Base-by-base conservation (phyloP, 2,329 filamentous ascomycete species). In the Aureobasidium sp. region DNA sequence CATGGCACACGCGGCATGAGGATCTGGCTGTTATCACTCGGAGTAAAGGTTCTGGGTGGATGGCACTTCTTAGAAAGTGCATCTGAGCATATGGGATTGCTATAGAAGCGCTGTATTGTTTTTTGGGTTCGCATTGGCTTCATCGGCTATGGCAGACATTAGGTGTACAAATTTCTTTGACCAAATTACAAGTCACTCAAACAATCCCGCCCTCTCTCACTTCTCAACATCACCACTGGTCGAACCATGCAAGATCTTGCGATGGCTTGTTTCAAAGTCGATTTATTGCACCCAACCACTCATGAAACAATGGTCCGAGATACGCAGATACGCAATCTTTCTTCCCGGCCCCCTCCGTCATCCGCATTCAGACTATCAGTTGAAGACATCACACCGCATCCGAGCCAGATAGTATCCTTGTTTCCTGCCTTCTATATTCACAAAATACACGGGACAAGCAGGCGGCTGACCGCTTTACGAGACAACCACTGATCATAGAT, bases 301-400 rank as follows among this genome's bases (percentile, higher is more conserved):
- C 25, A 51, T 37, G 17, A 55, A 55, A 55, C 37, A 57, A 46
- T 57, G 23, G 19, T 57, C 53, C 40, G 53, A 57, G 29, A 45
- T 19, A 35, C 53, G 21, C 49, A 57, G 29, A 45, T 19, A 35
- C 53, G 21, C 49, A 53, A 53, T 53, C 35, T 46, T 29, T 29
- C 27, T 50, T 40, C 9, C 49, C 49, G 27, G 53, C 53, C 53
- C 7, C 40, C 53, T 57, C 27, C 53, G 53, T 57, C 53, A 57
- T 57, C 17, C 35, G 35, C 35, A n/a, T n/a, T 13, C 40, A 15
- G 40, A 19, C 35, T 35, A 53, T n/a, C 19, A 21, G 7, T 37
- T n/a, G n/a, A 13, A 51, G 31, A 37, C 31, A 53, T 40, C 33
- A 38, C 5, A 27, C 19, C 21, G 49, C 23, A 15, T 27, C 35